Evolutionary conservation across 1,139 yeast species (phyloP), one percentile per base, ranked within the genome.

Genomic region (Nadsonia starkeyi-henricii): DNA sequence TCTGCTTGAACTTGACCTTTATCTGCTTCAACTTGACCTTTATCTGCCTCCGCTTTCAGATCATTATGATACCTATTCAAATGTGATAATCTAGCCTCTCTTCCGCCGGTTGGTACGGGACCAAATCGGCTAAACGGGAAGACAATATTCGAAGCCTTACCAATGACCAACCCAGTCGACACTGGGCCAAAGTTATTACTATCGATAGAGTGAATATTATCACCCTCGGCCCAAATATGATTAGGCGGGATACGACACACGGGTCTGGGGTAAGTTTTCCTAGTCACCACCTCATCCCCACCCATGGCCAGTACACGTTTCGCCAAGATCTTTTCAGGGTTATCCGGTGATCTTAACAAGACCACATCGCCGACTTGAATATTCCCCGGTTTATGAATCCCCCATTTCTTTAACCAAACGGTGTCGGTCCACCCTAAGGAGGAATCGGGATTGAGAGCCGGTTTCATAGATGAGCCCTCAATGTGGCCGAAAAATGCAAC

Each of bases 171-270:
- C 0, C 88, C 95, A 47, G 78, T 73, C 41, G 94, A 81, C 1
- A 88, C 74, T 0, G 96, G 94, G 0, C 96, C 96, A 66, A 84
- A 88, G 9, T 73, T 74, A 61, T 86, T 86, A 46, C 91, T 80
- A 64, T 88, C 96, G 2, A 86, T 67, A 1, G 94, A 82, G 58
- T 85, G 96, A 48, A 81, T 64, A 61, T 86, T 88, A 62, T 89
- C 97, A 2, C 97, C 97, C 63, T 89, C 96, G 0, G 88, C 88
- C 96, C 96, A 89, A 13, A 85, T 58, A 61, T 89, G 97, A 58
- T 80, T 82, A 50, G 85, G 65, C 2, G 96, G 96, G 2, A 89
- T 68, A 23, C 66, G 66, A 8, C 81, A 79, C 43, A 69, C 68
- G 1, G 71, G 67, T 58, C 78, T 74, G 1, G 94, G 91, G 60